Base-by-base conservation (phyloP, 2,329 filamentous ascomycete genomes). In the Fusarium xylarioides region DNA sequence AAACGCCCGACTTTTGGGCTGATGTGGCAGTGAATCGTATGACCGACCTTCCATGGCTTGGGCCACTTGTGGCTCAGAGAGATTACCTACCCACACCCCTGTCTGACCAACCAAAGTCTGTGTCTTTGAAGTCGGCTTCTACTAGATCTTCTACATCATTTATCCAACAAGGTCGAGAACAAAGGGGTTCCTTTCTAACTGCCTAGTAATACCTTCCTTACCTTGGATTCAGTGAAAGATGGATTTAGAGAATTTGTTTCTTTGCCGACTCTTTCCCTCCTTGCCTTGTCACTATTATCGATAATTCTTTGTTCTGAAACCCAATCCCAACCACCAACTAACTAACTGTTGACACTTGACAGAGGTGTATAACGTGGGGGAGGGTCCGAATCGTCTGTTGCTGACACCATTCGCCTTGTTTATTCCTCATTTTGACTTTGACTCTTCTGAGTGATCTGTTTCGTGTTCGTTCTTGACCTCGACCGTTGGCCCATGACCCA, bases 21-120 rank as follows among this genome's bases (percentile, higher is more conserved):
- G 74, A 77, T 78, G 76, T 78, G 75, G 76, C 72, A 74, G 76
- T 77, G 74, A 75, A 76, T 78, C 76, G 76, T 76, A 78, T 74
- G 76, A 76, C 72, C 61, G 76, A 76, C 72, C 61, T 70, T 54
- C 37, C 19, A 21, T 38, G 49, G 18, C 34, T 38, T 59, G 35
- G 40, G 26, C 35, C 35, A 55, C 43, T 26, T 68, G 65, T 69
- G 66, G 66, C 65, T 60, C 44, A 34, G 28, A 35, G 16, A 16
- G 28, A 35, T 40, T 68, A 44, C 49, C 42, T 32, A 38, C 37
- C 37, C 7, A 28, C 26, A 28, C 26, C 19, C 57, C 44, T 64
- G 50, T 56, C 43, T 57, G 37, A 52, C 37, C 28, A 47, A 46
- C 32, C 38, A 35, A 46, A 28, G 37, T 32, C 23, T 54, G 28